These are phyloP conservation scores for Ramaria sp. DNA, from an alignment of 768 basidiomycete species.

Conservation along the genomic window DNA sequence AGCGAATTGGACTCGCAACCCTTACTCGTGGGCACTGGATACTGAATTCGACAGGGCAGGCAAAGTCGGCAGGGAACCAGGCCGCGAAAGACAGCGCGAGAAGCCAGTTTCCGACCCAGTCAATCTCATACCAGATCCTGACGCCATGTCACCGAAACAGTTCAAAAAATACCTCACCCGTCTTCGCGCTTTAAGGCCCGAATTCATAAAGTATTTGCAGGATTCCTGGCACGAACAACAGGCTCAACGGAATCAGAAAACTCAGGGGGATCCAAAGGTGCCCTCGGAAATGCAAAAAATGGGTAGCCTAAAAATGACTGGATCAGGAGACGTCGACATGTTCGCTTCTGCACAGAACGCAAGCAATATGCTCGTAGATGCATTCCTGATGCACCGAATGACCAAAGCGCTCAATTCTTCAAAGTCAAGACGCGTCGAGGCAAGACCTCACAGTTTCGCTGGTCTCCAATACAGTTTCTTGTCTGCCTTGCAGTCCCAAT, in stretches of 20 bases:
- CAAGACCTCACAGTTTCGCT: constrained; percentile 50
- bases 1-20: constrained; percentile 31
- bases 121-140: constrained; percentile 36
- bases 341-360: constrained; percentile 15
- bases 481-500: constrained; percentile 40
- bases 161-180: constrained; percentile 51
- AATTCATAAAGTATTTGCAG: constrained; percentile 40
- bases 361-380: background rate
- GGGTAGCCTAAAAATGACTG: constrained; percentile 18
- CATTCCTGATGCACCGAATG: constrained; percentile 16
- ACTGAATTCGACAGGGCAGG: constrained; percentile 29
- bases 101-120: background rate
- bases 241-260: constrained; percentile 3
- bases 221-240: constrained; percentile 13
- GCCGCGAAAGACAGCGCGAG: constrained; percentile 5
- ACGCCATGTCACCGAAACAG: constrained; percentile 46
- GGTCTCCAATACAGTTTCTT: constrained; percentile 51
- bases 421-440: constrained; percentile 36
- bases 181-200: constrained; percentile 42
- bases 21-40: constrained; percentile 31
- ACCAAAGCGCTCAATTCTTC: constrained; percentile 14
- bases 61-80: background rate
- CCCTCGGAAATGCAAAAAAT: constrained; percentile 13
- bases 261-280: constrained; percentile 5
- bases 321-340: constrained; percentile 14